Base-by-base conservation (phyloP, 768 basidiomycete species). In the Termitomyces sp. region DNA sequence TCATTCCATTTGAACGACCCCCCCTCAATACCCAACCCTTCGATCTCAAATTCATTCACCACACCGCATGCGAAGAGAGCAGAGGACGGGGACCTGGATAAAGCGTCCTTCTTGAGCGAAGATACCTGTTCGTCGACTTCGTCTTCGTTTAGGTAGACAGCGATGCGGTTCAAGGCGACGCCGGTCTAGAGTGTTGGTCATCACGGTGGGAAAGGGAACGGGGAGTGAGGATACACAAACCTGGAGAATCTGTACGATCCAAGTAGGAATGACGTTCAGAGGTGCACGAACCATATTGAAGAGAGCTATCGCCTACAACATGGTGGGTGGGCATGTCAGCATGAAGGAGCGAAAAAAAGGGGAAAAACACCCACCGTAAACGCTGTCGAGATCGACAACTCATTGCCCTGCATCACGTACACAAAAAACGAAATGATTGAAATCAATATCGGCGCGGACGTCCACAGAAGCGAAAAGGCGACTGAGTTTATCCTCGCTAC, bases 281-380 rank as follows among this genome's bases (percentile, higher is more conserved):
- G 93, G 92, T 19, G 75, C 67, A 33, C 87, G 79, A 63, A 97
- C 78, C 94, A 97, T 94, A 46, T 78, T 77, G 70, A 96, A 96
- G 43, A 96, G 69, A 0, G 91, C 82, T 37, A 97, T 88, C 0
- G 92, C 77, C 81, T 87, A 50, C 2, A 19, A 54, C 38, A 1
- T 3, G 21, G 50, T 28, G 40, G 58, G 33, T 37, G 31, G 10
- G 19, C 28, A 50, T 40, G 17, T 33, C 37, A 17, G n/a, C 17
- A 55, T 14, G 17, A 12, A 7, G 19, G 50, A 28, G 6, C 40
- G 17, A 40, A 14, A 21, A 44, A 30, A 8, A 7, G 17, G 10
- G 19, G 15, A 42, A 10, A 42, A 6, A 19, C 26, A 73, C 82
- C 37, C 43, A 86, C 86, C 44, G 94, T 96, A 66, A 96, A 96